Percentiles rank a stretch among this genome's conserved stretches.
phyloP scores from a whole-genome alignment of 1,139 yeast genomes.

The Blastobotrys apis region DNA sequence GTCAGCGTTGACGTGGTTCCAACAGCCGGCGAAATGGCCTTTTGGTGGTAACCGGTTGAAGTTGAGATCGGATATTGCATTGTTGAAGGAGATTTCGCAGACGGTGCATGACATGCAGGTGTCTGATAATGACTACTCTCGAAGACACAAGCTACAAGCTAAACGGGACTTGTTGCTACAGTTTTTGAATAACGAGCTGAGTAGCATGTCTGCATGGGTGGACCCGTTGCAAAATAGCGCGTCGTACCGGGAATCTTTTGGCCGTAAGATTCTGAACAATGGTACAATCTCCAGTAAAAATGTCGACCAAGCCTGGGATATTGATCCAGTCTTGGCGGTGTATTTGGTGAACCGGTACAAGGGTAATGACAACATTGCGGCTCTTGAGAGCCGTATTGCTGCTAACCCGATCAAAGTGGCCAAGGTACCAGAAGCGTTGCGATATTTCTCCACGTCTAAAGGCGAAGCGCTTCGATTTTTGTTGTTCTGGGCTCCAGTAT shows the following conservation, averaged over 20 bases:
- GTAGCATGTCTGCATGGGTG: constrained; percentile 73
- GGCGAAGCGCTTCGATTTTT: constrained; percentile 35
- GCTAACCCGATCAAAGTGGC: constrained; percentile 60
- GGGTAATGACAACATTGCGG: constrained; percentile 33
- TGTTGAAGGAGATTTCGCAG: constrained; percentile 39
- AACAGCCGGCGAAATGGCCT: constrained; percentile 61
- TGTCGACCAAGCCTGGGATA: constrained; percentile 52
- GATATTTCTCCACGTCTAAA: constrained; percentile 31
- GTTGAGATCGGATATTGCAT: constrained; percentile 62
- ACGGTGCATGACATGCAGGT: constrained; percentile 18
- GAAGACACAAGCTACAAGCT: constrained; percentile 21
- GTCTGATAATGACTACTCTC: constrained; percentile 8
- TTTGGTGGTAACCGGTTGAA: constrained; percentile 77
- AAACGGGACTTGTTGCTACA: constrained; percentile 52
- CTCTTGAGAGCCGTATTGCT: constrained; percentile 47
- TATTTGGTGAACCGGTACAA: constrained; percentile 61
- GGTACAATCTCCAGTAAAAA: constrained; percentile 22
- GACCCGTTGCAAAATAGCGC: constrained; percentile 56
- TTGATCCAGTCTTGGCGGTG: constrained; percentile 72
- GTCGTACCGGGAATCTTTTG: constrained; percentile 23
- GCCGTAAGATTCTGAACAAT: constrained; percentile 17
- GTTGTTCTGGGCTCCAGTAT: constrained; percentile 69
- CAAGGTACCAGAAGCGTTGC: constrained; percentile 60
- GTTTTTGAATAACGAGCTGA: constrained; percentile 73
- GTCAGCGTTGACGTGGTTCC: constrained; percentile 79